These are phyloP conservation scores for Brassica juncea DNA, from an alignment of 345 rosid genomes.

Conservation along the genomic window DNA sequence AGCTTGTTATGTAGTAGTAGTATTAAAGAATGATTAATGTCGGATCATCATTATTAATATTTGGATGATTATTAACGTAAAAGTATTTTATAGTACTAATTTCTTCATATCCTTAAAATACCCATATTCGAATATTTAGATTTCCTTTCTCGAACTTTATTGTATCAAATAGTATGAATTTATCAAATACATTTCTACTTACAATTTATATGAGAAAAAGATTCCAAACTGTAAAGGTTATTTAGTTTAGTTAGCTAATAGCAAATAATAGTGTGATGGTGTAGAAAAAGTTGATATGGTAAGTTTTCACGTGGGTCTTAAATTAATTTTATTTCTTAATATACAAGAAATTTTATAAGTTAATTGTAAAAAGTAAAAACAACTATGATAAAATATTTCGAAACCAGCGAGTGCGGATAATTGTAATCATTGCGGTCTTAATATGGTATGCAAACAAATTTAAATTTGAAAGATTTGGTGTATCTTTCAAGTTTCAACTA, in stretches of 20 bases:
- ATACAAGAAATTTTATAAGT: background rate
- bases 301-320: background rate
- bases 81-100: background rate
- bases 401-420: background rate
- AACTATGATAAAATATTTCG: background rate
- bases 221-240: too few species aligned
- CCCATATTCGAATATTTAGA: background rate
- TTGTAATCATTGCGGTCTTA: slow-evolving; percentile 25
- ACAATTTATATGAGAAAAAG: too few species aligned
- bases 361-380: background rate
- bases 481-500: slow-evolving; percentile 20
- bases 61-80: background rate
- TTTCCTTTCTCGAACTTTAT: background rate
- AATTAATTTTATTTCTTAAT: background rate
- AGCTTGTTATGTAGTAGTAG: background rate
- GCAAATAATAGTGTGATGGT: background rate
- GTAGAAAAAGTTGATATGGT: background rate
- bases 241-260: background rate
- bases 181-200: background rate
- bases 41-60: slow-evolving; percentile 4
- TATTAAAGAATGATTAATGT: slow-evolving; percentile 1
- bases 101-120: background rate
- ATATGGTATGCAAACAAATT: slow-evolving; percentile 14
- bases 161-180: background rate
- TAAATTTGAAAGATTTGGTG: slow-evolving; percentile 25